A percentile compares a stretch with the other conserved stretches of the same genome.
Evolutionary conservation across 495 filamentous ascomycete species (phyloP).

Genomic region (Podospora bellae-mahoneyi): DNA sequence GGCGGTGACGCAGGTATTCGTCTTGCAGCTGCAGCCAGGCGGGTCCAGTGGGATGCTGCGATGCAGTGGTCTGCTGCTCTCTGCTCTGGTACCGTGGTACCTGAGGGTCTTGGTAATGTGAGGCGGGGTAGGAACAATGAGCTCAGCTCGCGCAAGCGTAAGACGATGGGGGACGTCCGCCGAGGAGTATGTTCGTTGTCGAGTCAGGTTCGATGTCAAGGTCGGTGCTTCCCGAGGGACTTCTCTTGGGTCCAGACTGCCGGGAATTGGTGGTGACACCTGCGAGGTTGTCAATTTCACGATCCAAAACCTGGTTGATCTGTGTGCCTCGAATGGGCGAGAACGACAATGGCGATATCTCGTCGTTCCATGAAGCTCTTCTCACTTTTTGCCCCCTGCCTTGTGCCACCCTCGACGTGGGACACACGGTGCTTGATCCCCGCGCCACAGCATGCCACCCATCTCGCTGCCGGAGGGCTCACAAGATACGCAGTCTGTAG

Average conservation of each 20-base stretch:
- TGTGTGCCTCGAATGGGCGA: not conserved
- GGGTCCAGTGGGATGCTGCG: slow-evolving; percentile 9
- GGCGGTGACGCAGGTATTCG: slow-evolving; percentile 28
- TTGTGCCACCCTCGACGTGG: not conserved
- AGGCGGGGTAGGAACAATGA: not conserved
- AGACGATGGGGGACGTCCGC: not conserved
- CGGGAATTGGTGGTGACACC: slow-evolving; percentile 5
- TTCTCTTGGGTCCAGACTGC: not conserved
- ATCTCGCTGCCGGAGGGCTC: not conserved
- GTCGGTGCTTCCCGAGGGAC: no score
- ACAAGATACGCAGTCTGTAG: not conserved
- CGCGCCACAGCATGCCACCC: slow-evolving; percentile 3
- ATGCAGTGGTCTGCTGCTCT: not conserved
- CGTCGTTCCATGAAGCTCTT: not conserved
- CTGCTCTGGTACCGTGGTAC: not conserved
- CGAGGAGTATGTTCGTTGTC: not conserved
- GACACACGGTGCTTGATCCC: not conserved
- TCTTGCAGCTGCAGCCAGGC: slow-evolving; percentile 29
- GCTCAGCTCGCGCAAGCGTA: not conserved
- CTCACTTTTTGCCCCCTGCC: slow-evolving; percentile 1
- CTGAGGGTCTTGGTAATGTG: not conserved
- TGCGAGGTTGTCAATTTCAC: slow-evolving; percentile 14
- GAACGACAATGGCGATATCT: not conserved
- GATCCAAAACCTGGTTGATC: slow-evolving; percentile 5
- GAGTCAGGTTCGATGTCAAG: not conserved